Evolutionary conservation across 768 basidiomycete species (phyloP).

Genomic region (Mrakia hoshinonis): DNA sequence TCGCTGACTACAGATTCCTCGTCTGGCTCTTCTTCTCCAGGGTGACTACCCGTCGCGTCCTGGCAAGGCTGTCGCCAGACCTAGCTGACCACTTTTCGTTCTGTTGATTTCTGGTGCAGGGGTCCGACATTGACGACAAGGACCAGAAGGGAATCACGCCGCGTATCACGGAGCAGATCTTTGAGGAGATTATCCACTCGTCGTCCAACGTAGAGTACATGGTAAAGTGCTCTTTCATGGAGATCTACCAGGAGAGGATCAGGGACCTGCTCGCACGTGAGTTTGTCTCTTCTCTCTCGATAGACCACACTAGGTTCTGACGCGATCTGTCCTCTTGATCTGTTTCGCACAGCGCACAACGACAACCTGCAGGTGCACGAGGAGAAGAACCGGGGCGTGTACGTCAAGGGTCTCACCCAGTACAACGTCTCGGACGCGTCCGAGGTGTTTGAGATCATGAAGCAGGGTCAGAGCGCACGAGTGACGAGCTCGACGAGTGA

Average conservation of each 20-base stretch:
- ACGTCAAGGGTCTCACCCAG: slow-evolving; percentile 93
- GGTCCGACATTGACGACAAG: slow-evolving; percentile 90
- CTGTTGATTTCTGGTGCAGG: slow-evolving; percentile 47
- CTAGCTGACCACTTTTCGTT: neutral
- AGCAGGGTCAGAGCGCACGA: slow-evolving; percentile 81
- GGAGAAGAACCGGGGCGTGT: slow-evolving; percentile 93
- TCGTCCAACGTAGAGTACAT: slow-evolving; percentile 93
- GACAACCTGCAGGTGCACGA: slow-evolving; percentile 98
- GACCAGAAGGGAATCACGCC: slow-evolving; percentile 94
- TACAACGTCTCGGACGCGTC: slow-evolving; percentile 93
- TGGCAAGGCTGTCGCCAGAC: no score
- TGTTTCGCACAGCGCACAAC: slow-evolving; percentile 72
- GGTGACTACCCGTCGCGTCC: no score
- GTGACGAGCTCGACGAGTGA: slow-evolving; percentile 89
- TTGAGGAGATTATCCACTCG: slow-evolving; percentile 91
- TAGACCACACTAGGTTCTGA: no score
- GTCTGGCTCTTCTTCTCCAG: neutral
- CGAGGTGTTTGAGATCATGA: slow-evolving; percentile 98
- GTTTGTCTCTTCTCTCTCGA: slow-evolving; percentile 39
- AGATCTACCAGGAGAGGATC: slow-evolving; percentile 95
- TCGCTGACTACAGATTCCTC: slow-evolving; percentile 1
- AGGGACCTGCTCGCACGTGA: slow-evolving; percentile 88
- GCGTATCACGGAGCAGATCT: slow-evolving; percentile 97
- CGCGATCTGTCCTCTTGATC: no score
- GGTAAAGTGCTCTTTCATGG: slow-evolving; percentile 99